Base-by-base conservation (phyloP, 1,284 basidiomycete species). In the Fomes fomentarius region DNA sequence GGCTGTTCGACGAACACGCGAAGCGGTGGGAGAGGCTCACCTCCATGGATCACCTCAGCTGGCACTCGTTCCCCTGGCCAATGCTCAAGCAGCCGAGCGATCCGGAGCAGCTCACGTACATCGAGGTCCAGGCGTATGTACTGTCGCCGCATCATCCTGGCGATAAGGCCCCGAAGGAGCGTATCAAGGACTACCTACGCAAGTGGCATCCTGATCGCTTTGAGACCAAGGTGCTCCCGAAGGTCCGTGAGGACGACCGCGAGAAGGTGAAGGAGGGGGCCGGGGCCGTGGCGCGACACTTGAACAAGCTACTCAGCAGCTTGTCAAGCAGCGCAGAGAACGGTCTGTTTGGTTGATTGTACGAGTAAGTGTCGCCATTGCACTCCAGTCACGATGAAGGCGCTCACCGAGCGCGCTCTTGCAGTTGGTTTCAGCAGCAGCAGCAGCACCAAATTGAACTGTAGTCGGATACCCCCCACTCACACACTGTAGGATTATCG, bases 61-160 rank as follows among this genome's bases (percentile, higher is more conserved):
- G 85, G 85, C 72, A 77, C 33, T 76, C 77, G 58, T 82, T 91
- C 62, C 88, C 89, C 21, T 91, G 88, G 88, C 88, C 89, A 1
- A 74, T 82, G 71, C 74, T 88, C 64, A 81, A 75, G 66, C 72
- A 72, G 38, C 83, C 85, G 3, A 74, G 68, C 22, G 67, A 65
- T 25, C 77, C 82, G 9, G 85, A 87, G 35, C 85, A 87, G 4
- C 74, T 91, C 58, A 85, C 81, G 1, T 70, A 75, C 15, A 64
- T 71, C 19, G 76, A 75, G 10, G 79, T 91, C 55, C 73, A 75
- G 28, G 78, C 80, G 34, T 90, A 89, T 58, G 74, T 90, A 54
- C 71, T 82, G 47, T 82, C 82, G 21, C 73, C 80, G 12, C 69
- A 81, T 57, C 76, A 79, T 53, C 78, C 82, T 2, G 64, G 64